phyloP scores from a whole-genome alignment of 2,329 filamentous ascomycete species.

The Hypoxylon sp. region DNA sequence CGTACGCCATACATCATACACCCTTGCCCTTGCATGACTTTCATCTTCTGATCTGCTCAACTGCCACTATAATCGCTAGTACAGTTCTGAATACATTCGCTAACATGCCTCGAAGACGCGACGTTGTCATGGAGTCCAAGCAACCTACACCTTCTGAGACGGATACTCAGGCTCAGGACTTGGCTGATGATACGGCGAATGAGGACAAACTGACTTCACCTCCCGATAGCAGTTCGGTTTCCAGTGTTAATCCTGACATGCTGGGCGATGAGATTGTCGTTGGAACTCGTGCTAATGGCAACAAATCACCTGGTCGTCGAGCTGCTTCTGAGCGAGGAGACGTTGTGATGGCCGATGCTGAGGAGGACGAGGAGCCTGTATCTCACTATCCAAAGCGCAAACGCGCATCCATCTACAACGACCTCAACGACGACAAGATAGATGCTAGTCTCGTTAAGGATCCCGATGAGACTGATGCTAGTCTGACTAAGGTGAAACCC shows the following conservation, averaged over 20 bases:
- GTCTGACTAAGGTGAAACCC: constrained; percentile 49
- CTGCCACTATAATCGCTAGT: neutral
- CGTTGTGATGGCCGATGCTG: constrained; percentile 60
- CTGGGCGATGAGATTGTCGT: constrained; percentile 70
- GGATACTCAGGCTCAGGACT: constrained; percentile 56
- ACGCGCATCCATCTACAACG: constrained; percentile 65
- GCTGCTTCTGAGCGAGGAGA: constrained; percentile 60
- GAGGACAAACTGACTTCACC: constrained; percentile 64
- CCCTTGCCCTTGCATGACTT: neutral
- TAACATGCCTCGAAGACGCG: constrained; percentile 42
- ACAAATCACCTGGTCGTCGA: constrained; percentile 57
- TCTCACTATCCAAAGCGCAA: constrained; percentile 70
- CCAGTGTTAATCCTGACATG: constrained; percentile 59
- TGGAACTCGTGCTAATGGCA: constrained; percentile 60
- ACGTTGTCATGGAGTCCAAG: constrained; percentile 45
- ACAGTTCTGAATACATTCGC: constrained; percentile 13
- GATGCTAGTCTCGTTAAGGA: constrained; percentile 56
- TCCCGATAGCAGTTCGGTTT: constrained; percentile 59
- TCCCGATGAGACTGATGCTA: constrained; percentile 51
- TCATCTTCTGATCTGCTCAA: neutral
- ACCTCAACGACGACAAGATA: constrained; percentile 65
- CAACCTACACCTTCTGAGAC: constrained; percentile 53
- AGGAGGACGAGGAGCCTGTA: constrained; percentile 57
- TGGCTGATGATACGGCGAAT: constrained; percentile 53
- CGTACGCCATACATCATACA: neutral